These are phyloP conservation scores for Thozetella sp. DNA, from an alignment of 495 filamentous ascomycete genomes.

Conservation along the genomic window DNA sequence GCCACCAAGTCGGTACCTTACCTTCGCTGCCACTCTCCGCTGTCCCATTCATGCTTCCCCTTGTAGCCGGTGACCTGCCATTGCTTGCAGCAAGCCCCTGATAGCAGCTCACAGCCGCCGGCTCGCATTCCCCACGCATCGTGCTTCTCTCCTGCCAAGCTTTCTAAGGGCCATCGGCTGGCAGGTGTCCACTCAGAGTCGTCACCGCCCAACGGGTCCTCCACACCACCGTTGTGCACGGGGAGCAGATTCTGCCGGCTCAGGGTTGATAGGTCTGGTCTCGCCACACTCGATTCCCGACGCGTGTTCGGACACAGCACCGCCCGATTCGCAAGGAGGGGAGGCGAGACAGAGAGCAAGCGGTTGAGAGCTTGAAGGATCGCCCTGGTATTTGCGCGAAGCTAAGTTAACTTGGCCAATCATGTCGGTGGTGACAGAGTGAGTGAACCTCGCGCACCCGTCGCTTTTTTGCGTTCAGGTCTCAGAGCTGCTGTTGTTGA, in stretches of 20 bases:
- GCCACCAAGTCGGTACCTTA: no score
- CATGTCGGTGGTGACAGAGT: constrained; percentile 74
- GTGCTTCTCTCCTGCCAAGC: background rate
- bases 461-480: constrained; percentile 10
- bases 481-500: background rate
- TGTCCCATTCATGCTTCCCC: no score
- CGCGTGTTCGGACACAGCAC: background rate
- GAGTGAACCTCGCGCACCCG: constrained; percentile 31
- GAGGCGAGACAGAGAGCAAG: no score
- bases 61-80: no score
- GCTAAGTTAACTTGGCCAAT: constrained; percentile 5
- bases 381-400: no score
- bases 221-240: constrained; percentile 1
- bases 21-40: no score
- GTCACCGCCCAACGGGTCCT: background rate
- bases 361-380: no score
- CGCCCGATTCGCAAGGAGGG: background rate
- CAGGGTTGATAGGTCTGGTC: background rate
- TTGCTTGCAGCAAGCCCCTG: no score
- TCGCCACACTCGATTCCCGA: background rate
- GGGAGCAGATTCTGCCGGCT: background rate
- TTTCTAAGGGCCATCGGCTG: background rate
- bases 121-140: background rate
- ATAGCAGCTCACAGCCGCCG: background rate
- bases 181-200: background rate